These are phyloP conservation scores for Scytalidium lignicola DNA, from an alignment of 2,329 filamentous ascomycete species.

Conservation along the genomic window DNA sequence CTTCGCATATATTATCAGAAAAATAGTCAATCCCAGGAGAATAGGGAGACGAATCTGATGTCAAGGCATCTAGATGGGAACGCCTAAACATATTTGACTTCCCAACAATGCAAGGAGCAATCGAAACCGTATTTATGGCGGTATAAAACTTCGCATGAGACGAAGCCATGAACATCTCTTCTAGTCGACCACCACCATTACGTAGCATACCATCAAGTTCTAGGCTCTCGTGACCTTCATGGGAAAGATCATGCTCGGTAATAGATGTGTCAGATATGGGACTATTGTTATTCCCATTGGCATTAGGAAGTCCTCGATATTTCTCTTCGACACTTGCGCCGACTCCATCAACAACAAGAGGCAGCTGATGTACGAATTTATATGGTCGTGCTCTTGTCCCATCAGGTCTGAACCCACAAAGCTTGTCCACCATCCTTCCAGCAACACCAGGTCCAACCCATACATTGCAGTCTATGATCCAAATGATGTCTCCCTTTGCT, in stretches of 20 bases:
- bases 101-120: constrained; percentile 90
- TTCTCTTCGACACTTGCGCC: constrained; percentile 25
- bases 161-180: constrained; percentile 92
- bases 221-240: background rate
- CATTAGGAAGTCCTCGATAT: constrained; percentile 16
- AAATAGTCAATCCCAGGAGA: constrained; percentile 82
- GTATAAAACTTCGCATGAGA: constrained; percentile 96
- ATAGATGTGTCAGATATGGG: constrained; percentile 21
- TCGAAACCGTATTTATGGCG: constrained; percentile 86
- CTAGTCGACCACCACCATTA: constrained; percentile 72
- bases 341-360: constrained; percentile 76
- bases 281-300: background rate
- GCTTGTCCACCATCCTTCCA: constrained; percentile 82
- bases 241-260: constrained; percentile 7
- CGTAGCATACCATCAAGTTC: constrained; percentile 15
- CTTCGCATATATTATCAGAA: constrained; percentile 94
- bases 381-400: constrained; percentile 52
- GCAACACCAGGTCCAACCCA: constrained; percentile 79
- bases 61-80: constrained; percentile 76
- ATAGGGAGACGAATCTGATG: constrained; percentile 36
- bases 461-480: constrained; percentile 95
- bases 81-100: constrained; percentile 99
- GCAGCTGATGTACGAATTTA: constrained; percentile 94
- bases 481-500: constrained; percentile 80
- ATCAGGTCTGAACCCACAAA: constrained; percentile 61